Percentiles rank a stretch among this genome's conserved stretches.
Evolutionary conservation across 1,284 basidiomycete genomes (phyloP).

Genomic region (Chalciporus piperatoides): DNA sequence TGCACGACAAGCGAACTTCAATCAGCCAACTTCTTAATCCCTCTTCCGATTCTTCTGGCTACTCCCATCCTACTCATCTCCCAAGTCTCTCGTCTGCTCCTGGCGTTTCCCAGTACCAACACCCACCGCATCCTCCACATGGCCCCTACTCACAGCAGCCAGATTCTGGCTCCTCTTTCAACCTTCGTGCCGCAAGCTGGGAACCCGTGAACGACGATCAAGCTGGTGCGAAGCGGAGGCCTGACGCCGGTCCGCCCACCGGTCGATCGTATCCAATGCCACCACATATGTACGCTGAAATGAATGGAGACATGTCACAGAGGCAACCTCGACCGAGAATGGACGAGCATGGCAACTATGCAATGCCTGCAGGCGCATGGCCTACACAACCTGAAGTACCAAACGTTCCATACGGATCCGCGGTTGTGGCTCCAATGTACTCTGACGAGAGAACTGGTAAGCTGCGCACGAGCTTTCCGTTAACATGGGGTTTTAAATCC

Average conservation of each 20-base stretch:
- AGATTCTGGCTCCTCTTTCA: conserved; percentile 34
- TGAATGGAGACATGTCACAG: conserved; percentile 33
- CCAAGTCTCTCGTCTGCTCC: conserved; percentile 24
- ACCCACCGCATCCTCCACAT: conserved; percentile 27
- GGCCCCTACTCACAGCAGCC: conserved; percentile 29
- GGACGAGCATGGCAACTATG: conserved; percentile 30
- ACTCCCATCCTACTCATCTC: conserved; percentile 31
- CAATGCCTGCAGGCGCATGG: conserved; percentile 26
- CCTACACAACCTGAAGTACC: conserved; percentile 28
- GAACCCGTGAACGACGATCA: conserved; percentile 37
- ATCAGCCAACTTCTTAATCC: conserved; percentile 53
- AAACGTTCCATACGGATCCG: conserved; percentile 34
- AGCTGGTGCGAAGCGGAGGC: conserved; percentile 33
- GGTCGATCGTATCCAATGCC: conserved; percentile 35
- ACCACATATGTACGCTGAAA: conserved; percentile 33
- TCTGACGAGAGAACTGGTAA: conserved; percentile 45
- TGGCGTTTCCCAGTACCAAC: conserved; percentile 31
- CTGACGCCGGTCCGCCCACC: conserved; percentile 30
- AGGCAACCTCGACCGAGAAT: conserved; percentile 29
- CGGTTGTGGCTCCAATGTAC: conserved; percentile 40
- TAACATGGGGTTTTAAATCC: conserved; percentile 15
- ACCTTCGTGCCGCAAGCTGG: conserved; percentile 45
- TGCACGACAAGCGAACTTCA: conserved; percentile 52
- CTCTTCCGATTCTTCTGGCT: conserved; percentile 33
- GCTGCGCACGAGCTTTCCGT: conserved; percentile 15